These are phyloP conservation scores for Phytopythium kandeliae DNA, from an alignment of 352 stramenopile genomes.

Conservation along the genomic window DNA sequence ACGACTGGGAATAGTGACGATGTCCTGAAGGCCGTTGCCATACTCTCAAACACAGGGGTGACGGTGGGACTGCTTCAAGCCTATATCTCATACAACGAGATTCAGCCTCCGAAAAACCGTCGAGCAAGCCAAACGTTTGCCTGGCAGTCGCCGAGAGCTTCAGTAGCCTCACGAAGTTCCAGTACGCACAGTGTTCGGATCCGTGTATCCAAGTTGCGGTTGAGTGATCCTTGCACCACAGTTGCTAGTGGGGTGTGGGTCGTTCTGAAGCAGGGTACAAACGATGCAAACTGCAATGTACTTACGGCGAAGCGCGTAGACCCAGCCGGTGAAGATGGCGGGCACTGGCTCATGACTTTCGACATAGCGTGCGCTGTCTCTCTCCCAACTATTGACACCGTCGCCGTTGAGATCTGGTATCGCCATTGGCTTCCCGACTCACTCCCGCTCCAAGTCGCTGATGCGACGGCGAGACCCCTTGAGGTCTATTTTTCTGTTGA, in stretches of 20 bases:
- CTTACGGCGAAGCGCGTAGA: neutral
- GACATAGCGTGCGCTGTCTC: neutral
- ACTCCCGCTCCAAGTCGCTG: neutral
- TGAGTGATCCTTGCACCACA: neutral
- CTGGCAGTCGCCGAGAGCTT: neutral
- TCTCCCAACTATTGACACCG: neutral
- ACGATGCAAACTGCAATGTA: neutral
- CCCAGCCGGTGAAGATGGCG: neutral
- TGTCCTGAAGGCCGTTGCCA: slow-evolving; percentile 18
- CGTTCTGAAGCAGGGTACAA: neutral
- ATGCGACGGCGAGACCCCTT: slow-evolving; percentile 2
- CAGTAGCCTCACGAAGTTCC: neutral
- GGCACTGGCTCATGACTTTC: neutral
- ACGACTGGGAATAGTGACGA: neutral
- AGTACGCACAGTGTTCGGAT: neutral
- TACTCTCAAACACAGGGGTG: slow-evolving; percentile 21
- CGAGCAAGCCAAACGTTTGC: neutral
- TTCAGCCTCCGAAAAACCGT: neutral
- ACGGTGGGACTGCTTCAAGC: slow-evolving; percentile 23
- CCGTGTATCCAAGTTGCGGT: neutral
- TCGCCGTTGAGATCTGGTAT: neutral
- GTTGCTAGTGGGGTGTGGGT: neutral
- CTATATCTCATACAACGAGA: neutral
- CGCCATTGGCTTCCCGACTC: neutral
- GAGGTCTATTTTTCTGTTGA: slow-evolving; percentile 72